Evolutionary conservation across 345 rosid species (phyloP), one percentile per base, ranked within the genome.

Genomic region (Populus tremula): DNA sequence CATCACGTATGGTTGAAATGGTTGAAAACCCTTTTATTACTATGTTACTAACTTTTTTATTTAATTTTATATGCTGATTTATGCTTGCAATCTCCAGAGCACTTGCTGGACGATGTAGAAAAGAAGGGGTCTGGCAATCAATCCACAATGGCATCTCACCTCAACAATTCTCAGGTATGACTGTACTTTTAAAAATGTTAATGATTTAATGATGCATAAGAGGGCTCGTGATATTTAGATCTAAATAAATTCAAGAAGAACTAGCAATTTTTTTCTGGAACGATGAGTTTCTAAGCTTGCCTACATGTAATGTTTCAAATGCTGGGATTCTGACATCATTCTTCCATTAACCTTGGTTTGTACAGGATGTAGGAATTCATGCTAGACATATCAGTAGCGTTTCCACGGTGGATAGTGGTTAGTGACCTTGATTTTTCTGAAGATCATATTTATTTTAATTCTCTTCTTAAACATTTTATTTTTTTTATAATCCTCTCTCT

Each of bases 391-490:
- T 96, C 82, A 96, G 98, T 78, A 92, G 87, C 74, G 93, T 90
- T 72, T 93, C 99, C 23, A 93, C 99, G 1, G 54, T 93, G 49
- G 99, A 93, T 69, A 96, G 98, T 77, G 99, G 99, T 93, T 85
- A 80, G 91, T 70, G 36, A 20, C 66, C 33, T 35, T 54, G 56
- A 62, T 33, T 56, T 73, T 25, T 11, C 67, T 45, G 4, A 41
- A 18, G 49, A 62, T 70, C 78, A 18, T 62, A 47, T 72, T 68
- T 31, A 1, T 66, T 47, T 35, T 71, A 5, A 43, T 65, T 70
- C 61, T 45, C 47, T 69, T 63, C 80, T 72, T 27, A 8, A 67
- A 5, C 27, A 47, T 67, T 63, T 23, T 33, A 47, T 67, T 63
- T 23, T 27, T 54, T 76, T 20, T 78, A 25, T 56, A 56, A 70